Evolutionary conservation across 208 protist genomes (phyloP), one percentile per base, ranked within the genome.

Genomic region (Naegleria fowleri): DNA sequence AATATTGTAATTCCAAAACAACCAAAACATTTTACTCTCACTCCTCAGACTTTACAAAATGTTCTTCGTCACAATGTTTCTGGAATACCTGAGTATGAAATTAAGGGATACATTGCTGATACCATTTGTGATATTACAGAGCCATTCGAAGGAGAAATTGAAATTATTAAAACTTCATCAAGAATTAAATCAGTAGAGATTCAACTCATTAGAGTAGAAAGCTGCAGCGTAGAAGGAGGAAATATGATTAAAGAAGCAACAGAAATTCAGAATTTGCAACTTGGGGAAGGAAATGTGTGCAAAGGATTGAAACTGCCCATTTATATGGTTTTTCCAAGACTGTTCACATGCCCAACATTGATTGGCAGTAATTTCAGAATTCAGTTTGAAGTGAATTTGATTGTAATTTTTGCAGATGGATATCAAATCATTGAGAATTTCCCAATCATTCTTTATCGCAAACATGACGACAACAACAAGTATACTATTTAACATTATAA

Each of bases 341-440:
- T 97, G 29, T 97, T 97, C 91, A 97, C 95, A n/a, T 97, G 94
- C 90, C 93, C 95, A 0, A 95, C 94, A 5, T 55, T 94, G 0
- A 91, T 96, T 36, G 88, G 92, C 55, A 92, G 92, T 36, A 94
- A 92, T 51, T 97, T 98, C 92, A 95, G 95, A 58, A 93, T 98
- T 36, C 95, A 97, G 36, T 96, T 96, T 89, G 95, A 96, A 92
- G 90, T 97, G 0, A 97, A 97, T 91, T n/a, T 98, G 4, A 93
- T 97, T 41, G 93, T 97, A 36, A 52, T 96, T 22, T 93, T 98
- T 25, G 90, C 94, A 33, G 94, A 96, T 88, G 91, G 92, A 79
- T 90, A 95, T 86, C 91, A 97, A 51, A 93, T 98, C 38, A 97
- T 94, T 51, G 95, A 97, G 92, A 97, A 96, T 90, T 95, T 98